A percentile compares a stretch with the other conserved stretches of the same genome.
These are phyloP conservation scores for Beta corolliflora DNA, from an alignment of 179 eudicot genomes.

Conservation along the genomic window DNA sequence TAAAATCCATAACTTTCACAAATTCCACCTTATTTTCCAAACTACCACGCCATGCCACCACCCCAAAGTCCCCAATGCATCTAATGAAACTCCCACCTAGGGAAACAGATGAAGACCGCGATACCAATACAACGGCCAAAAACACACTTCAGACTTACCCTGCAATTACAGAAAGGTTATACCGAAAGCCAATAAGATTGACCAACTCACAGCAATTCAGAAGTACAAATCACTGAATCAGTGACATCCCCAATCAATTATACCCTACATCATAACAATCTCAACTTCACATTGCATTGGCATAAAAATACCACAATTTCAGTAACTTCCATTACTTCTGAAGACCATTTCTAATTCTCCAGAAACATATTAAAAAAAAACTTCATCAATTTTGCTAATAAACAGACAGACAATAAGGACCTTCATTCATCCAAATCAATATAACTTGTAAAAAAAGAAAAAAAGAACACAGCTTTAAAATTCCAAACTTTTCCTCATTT, in stretches of 20 bases:
- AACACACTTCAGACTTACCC: not conserved
- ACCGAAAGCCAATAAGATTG: not conserved
- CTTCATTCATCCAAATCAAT: not conserved
- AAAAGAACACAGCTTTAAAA: not conserved
- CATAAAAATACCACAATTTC: not conserved
- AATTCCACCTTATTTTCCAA: slow-evolving; percentile 1
- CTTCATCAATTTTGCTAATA: too few relatives aligned
- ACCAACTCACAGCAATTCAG: not conserved
- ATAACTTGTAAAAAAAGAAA: not conserved
- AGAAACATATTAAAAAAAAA: too few relatives aligned
- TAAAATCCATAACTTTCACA: not conserved
- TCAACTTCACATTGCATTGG: not conserved
- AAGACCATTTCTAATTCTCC: too few relatives aligned
- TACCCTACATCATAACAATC: not conserved
- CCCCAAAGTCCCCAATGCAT: not conserved
- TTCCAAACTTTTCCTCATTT: not conserved
- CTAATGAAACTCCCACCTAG: not conserved
- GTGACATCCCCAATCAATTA: not conserved
- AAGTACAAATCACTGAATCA: too few relatives aligned
- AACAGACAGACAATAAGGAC: too few relatives aligned
- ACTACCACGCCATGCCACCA: not conserved
- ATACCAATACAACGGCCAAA: not conserved
- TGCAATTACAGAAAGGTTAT: not conserved
- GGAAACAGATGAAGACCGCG: not conserved
- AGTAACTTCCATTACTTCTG: not conserved